These are phyloP conservation scores for Plectosphaerella cucumerina DNA, from an alignment of 2,329 filamentous ascomycete genomes.

Conservation along the genomic window DNA sequence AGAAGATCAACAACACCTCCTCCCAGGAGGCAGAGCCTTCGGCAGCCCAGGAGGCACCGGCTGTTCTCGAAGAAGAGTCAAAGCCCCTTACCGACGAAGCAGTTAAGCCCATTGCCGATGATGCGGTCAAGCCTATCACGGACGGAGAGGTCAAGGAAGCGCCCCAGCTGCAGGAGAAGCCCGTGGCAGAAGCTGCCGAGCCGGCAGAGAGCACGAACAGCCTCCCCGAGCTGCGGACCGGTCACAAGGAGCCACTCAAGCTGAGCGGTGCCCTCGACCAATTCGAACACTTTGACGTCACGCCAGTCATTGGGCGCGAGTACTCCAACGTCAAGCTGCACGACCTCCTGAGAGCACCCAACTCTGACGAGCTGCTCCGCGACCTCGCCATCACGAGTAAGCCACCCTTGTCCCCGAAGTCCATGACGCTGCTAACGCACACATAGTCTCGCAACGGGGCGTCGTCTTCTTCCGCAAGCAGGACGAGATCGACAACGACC, in stretches of 20 bases:
- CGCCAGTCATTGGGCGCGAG: slow-evolving; percentile 59
- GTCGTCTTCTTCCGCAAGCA: slow-evolving; percentile 69
- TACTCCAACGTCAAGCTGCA: slow-evolving; percentile 54
- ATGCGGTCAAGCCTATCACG: too few species aligned
- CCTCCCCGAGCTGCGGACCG: slow-evolving; percentile 8
- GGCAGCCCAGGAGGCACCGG: too few species aligned
- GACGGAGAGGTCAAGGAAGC: too few species aligned
- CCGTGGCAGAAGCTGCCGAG: not conserved
- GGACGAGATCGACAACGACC: slow-evolving; percentile 53
- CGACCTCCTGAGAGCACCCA: slow-evolving; percentile 56
- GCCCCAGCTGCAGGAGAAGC: too few species aligned
- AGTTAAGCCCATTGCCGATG: too few species aligned
- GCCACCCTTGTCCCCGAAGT: slow-evolving; percentile 6
- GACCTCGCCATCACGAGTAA: slow-evolving; percentile 65
- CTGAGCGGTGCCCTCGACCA: slow-evolving; percentile 45
- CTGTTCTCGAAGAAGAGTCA: not conserved
- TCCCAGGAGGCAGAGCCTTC: not conserved
- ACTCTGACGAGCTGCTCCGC: slow-evolving; percentile 58
- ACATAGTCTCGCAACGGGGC: slow-evolving; percentile 59
- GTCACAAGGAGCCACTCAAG: slow-evolving; percentile 34
- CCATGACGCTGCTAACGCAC: not conserved
- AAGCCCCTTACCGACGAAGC: not conserved
- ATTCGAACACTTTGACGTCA: slow-evolving; percentile 54
- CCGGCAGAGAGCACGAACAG: slow-evolving; percentile 2
- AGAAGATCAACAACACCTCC: not conserved